phyloP scores from a whole-genome alignment of 495 filamentous ascomycete species.

The Penicillium silybi region DNA sequence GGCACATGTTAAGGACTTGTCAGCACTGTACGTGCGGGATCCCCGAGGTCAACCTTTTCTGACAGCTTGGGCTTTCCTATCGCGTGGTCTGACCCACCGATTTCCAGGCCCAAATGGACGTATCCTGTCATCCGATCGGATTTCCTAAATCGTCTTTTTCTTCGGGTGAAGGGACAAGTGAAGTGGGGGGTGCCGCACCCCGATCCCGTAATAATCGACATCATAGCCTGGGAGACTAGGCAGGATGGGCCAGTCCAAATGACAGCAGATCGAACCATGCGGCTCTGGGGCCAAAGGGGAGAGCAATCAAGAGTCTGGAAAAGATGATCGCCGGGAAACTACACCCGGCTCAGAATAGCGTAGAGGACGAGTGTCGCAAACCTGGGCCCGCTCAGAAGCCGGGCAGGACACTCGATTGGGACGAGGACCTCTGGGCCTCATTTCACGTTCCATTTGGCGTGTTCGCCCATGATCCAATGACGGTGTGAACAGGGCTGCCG shows the following conservation, averaged over 20 bases:
- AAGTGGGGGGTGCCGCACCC: neutral
- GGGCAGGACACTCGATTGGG: slow-evolving; percentile 12
- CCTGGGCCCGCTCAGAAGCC: slow-evolving; percentile 7
- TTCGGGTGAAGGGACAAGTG: neutral
- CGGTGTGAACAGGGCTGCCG: slow-evolving; percentile 5
- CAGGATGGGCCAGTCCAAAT: neutral
- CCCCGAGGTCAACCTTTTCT: neutral
- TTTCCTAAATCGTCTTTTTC: neutral
- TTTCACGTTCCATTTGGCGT: slow-evolving; percentile 12
- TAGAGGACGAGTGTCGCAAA: slow-evolving; percentile 9
- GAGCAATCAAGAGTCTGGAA: neutral
- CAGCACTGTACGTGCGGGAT: neutral
- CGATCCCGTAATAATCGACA: neutral
- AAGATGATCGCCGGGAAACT: slow-evolving; percentile 7
- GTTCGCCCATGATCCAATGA: slow-evolving; percentile 9
- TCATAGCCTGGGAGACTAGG: neutral
- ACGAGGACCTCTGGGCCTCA: slow-evolving; percentile 4
- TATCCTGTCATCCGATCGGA: neutral
- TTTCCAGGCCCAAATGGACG: neutral
- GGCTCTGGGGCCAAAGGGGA: neutral
- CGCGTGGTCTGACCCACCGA: neutral
- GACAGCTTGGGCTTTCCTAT: neutral
- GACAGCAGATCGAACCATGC: slow-evolving; percentile 1
- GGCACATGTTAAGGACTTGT: neutral
- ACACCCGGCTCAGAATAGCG: slow-evolving; percentile 4